phyloP scores from a whole-genome alignment of 2,329 filamentous ascomycete species.

The Neofusicoccum parvum region DNA sequence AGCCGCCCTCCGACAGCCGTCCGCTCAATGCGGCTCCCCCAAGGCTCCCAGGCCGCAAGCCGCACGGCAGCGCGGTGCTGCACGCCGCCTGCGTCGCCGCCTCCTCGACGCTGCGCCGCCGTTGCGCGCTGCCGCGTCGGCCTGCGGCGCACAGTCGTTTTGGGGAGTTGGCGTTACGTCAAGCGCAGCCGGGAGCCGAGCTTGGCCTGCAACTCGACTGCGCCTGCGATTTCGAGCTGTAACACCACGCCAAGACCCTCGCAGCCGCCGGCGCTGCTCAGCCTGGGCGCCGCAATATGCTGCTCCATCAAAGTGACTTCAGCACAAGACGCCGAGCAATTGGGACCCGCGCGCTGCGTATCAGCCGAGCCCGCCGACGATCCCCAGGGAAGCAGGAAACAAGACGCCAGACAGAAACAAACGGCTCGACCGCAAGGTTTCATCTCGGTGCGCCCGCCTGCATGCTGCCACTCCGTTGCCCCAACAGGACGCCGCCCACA shows the following conservation, averaged over 20 bases:
- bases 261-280: not conserved
- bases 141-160: not conserved
- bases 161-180: conserved; percentile 11
- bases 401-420: not conserved
- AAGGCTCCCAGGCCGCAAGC: not conserved
- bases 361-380: not conserved
- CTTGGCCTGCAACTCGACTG: conserved; percentile 4
- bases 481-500: not conserved
- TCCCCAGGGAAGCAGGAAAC: not conserved
- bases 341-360: not conserved
- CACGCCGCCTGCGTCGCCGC: too few relatives aligned
- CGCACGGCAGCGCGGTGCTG: too few relatives aligned
- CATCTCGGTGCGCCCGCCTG: not conserved
- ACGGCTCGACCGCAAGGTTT: not conserved
- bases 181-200: conserved; percentile 8
- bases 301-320: conserved; percentile 5
- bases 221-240: not conserved
- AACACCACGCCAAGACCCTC: not conserved
- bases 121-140: not conserved
- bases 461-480: not conserved
- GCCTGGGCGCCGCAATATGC: not conserved
- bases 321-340: not conserved
- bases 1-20: not conserved
- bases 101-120: too few relatives aligned
- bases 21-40: not conserved